These are phyloP conservation scores for Zasmidium angulare DNA, from an alignment of 2,329 filamentous ascomycete genomes.

Conservation along the genomic window DNA sequence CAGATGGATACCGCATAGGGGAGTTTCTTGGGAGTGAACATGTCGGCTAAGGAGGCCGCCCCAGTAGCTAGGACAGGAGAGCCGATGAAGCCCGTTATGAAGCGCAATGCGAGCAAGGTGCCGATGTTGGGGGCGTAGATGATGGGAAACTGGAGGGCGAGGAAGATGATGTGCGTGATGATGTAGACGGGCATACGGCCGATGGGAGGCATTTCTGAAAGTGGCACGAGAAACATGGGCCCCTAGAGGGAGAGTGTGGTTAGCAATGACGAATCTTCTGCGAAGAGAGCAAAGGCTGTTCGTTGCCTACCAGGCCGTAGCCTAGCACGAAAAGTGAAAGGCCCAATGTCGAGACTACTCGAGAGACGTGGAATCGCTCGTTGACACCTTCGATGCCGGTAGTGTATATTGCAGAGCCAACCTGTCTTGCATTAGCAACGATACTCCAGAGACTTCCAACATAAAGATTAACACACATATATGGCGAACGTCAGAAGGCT, in stretches of 20 bases:
- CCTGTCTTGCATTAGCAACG: constrained; percentile 8
- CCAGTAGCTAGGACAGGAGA: constrained; percentile 45
- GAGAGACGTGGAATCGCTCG: constrained; percentile 44
- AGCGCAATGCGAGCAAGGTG: constrained; percentile 53
- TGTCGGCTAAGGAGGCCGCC: constrained; percentile 43
- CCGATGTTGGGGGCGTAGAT: constrained; percentile 50
- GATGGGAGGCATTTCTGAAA: constrained; percentile 47
- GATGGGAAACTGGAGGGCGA: constrained; percentile 48
- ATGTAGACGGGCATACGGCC: constrained; percentile 52
- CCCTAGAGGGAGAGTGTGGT: constrained; percentile 16
- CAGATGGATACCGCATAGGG: constrained; percentile 40
- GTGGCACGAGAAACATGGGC: constrained; percentile 38
- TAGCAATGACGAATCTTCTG: neutral
- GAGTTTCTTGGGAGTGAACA: constrained; percentile 38
- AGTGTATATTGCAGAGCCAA: constrained; percentile 52
- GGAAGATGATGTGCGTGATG: constrained; percentile 47
- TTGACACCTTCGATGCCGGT: constrained; percentile 43
- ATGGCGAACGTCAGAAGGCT: constrained; percentile 50
- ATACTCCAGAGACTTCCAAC: neutral
- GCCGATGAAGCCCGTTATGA: constrained; percentile 52
- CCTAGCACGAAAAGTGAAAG: constrained; percentile 52
- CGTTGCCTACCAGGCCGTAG: constrained; percentile 42
- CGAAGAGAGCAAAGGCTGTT: neutral
- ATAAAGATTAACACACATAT: constrained; percentile 32
- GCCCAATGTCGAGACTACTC: constrained; percentile 46